Base-by-base conservation (phyloP, 345 rosid species). In the Boechera retrofracta region DNA sequence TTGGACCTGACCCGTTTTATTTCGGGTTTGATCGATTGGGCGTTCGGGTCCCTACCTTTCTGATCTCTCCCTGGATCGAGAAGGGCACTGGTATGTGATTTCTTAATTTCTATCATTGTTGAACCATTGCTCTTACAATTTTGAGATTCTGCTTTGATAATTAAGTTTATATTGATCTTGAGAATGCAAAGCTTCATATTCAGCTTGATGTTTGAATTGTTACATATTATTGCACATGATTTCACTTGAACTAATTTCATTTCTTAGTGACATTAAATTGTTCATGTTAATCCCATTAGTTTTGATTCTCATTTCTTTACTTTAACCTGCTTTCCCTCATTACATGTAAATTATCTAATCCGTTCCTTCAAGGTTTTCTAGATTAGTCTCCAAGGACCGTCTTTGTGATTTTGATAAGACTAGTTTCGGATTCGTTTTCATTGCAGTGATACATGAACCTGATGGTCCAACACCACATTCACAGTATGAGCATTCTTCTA, bases 61-160 rank as follows among this genome's bases (percentile, higher is more conserved):
- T 96, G 73, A 67, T 93, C 60, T 96, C 98, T 10, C 98, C 98
- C 1, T 95, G 99, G 99, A 84, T 96, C 38, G 98, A 96, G 57
- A 96, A 89, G 85, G 90, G 89, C 48, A 89, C 91, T 55, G 99
- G 99, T 96, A 71, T 85, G 86, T 74, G 64, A 31, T 51, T 5
- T 45, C 2, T 33, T 45, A 6, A 3, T 3, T 28, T 5, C 45
- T 45, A 11, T 62, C 51, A 32, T 5, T 48, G 31, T 49, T 51
- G 31, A 51, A 24, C 8, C 24, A 6, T 62, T 38, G 21, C 49
- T 48, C 15, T 26, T 53, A 16, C 26, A 1, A 2, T 5, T 61
- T 62, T 33, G 26, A 28, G 38, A 21, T 28, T 55, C 18, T 35
- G 18, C 53, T 57, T 29, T 73, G 58, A 56, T 55, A 0, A 1